Evolutionary conservation across 2,329 filamentous ascomycete genomes (phyloP).

Genomic region (Diaporthe amygdali): DNA sequence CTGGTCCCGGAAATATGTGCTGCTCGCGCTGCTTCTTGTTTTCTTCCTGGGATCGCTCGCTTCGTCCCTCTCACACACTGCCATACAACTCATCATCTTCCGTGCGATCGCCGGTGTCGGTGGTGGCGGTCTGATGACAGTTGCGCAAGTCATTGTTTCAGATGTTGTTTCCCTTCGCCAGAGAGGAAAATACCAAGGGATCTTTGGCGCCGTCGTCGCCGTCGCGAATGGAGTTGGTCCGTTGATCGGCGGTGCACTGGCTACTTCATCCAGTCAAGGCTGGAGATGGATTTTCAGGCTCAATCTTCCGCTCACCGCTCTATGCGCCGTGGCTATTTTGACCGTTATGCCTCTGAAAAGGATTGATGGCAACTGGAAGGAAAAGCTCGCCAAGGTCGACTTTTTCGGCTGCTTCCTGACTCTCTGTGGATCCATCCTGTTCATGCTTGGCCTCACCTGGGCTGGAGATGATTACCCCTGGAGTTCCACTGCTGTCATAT

Average conservation of each 20-base stretch:
- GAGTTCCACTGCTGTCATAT: conserved; percentile 19
- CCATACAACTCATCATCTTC: conserved; percentile 26
- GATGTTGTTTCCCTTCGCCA: conserved; percentile 27
- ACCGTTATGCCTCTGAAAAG: conserved; percentile 25
- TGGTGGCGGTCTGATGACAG: conserved; percentile 26
- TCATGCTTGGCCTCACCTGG: conserved; percentile 7
- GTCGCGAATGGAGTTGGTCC: conserved; percentile 22
- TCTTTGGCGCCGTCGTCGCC: conserved; percentile 25
- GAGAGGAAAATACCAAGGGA: conserved; percentile 26
- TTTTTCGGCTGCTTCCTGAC: conserved; percentile 17
- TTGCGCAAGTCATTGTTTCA: conserved; percentile 21
- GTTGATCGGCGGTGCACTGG: conserved; percentile 17
- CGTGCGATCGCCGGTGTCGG: conserved; percentile 24
- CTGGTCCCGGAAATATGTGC: conserved; percentile 52
- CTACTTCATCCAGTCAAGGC: background rate
- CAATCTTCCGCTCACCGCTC: conserved; percentile 24
- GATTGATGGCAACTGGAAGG: conserved; percentile 16
- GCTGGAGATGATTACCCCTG: conserved; percentile 22
- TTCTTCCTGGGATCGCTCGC: conserved; percentile 26
- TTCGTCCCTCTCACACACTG: conserved; percentile 22
- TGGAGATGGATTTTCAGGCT: conserved; percentile 8
- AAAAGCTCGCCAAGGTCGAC: conserved; percentile 22
- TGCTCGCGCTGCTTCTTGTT: conserved; percentile 18
- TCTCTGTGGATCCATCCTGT: background rate
- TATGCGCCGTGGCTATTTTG: conserved; percentile 22